Base-by-base conservation (phyloP, 257 asterid species). In the Jacaranda mimosifolia region DNA sequence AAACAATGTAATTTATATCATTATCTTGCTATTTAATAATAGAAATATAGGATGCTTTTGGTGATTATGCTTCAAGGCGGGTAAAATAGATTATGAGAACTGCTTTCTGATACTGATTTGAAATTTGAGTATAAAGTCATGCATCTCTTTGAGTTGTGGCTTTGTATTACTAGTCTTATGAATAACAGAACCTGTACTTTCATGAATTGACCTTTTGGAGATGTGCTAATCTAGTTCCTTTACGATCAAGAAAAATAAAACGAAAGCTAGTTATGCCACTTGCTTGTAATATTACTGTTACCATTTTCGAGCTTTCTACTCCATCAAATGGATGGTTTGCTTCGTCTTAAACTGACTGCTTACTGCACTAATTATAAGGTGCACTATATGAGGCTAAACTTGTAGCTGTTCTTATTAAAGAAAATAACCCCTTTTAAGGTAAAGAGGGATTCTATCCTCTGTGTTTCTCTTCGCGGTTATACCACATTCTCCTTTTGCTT, bases 201-300 rank as follows among this genome's bases (percentile, higher is more conserved):
- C 76, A 43, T 39, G 32, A 17, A 5, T 57, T 11, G 42, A 42
- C 63, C 45, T 56, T 56, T 12, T 18, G 9, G 46, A 0, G 21
- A 57, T 14, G 57, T 40, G 57, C 19, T n/a, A 36, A 53, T 71
- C 4, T 3, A 57, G 67, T 12, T 71, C 10, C 68, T 26, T 8
- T 57, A 5, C 14, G n/a, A 72, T 72, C 43, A 57, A 57, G 77
- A 43, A 57, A 70, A 56, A 42, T 55, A 72, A 35, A 4, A 19
- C 0, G 32, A 11, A 21, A 19, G 40, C 64, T 58, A 21, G 38
- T 57, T 49, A 49, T 52, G 17, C 17, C 8, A 52, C 15, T 6
- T 4, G 21, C 2, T 26, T 9, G 15, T 58, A 19, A 1, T 9
- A 21, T 18, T 11, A 58, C n/a, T 53, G 7, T 53, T 53, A 53